Percentiles rank a stretch among this genome's conserved stretches.
Evolutionary conservation across 257 asterid genomes (phyloP).

Genomic region (Ligustrum vulgare): DNA sequence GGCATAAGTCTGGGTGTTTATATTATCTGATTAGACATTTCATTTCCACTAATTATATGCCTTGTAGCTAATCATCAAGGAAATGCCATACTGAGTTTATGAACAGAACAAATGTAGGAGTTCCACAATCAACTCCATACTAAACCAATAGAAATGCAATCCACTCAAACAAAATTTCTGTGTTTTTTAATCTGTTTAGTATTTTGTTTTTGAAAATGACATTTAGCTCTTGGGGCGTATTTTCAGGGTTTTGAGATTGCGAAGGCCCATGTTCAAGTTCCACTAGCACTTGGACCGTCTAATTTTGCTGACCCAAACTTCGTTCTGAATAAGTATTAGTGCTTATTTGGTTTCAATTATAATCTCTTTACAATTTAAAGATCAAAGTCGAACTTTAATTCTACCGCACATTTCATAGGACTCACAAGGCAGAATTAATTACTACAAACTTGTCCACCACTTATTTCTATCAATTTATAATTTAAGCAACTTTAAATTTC

Average conservation of each 20-base stretch:
- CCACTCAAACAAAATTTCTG: background rate
- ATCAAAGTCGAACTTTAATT: too few relatives aligned
- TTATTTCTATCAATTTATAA: too few relatives aligned
- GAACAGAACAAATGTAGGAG: background rate
- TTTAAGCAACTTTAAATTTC: too few relatives aligned
- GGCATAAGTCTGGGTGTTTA: background rate
- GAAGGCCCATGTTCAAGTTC: background rate
- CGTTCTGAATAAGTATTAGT: background rate
- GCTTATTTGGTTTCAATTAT: too few relatives aligned
- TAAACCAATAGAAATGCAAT: background rate
- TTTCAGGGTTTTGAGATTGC: background rate
- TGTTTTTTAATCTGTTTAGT: background rate
- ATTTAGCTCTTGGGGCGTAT: background rate
- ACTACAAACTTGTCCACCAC: too few relatives aligned
- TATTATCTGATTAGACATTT: background rate
- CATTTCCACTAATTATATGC: background rate
- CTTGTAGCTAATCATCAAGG: constrained; percentile 9
- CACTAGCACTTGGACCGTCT: background rate
- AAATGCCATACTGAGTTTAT: background rate
- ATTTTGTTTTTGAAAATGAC: background rate
- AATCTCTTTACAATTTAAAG: too few relatives aligned
- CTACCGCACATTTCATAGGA: too few relatives aligned
- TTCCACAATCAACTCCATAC: background rate
- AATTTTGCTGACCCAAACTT: background rate
- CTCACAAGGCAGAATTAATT: too few relatives aligned